These are phyloP conservation scores for Trichophyton benhamiae DNA, from an alignment of 2,329 filamentous ascomycete species.

Conservation along the genomic window DNA sequence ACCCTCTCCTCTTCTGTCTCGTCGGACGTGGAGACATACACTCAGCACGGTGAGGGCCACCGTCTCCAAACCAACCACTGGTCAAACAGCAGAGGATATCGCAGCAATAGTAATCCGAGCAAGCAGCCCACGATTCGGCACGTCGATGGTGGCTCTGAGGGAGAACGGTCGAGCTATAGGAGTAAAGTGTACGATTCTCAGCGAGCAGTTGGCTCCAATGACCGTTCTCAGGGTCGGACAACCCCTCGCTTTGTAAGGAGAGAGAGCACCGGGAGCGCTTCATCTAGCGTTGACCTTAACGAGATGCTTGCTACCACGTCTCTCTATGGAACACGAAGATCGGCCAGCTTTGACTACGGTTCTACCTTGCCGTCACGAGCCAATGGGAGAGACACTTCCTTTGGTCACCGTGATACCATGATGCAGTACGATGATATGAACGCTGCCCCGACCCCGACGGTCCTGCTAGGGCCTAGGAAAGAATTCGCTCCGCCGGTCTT, in stretches of 20 bases:
- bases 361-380: slow-evolving; percentile 12
- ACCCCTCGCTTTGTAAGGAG: slow-evolving; percentile 41
- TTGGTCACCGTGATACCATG: slow-evolving; percentile 6
- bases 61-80: slow-evolving; percentile 21
- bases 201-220: slow-evolving; percentile 16
- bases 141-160: slow-evolving; percentile 49
- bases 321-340: slow-evolving; percentile 27
- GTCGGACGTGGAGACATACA: slow-evolving; percentile 41
- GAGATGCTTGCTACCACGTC: slow-evolving; percentile 32
- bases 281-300: slow-evolving; percentile 63
- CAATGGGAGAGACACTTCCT: not conserved
- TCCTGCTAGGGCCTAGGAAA: slow-evolving; percentile 65
- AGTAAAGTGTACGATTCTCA: slow-evolving; percentile 26
- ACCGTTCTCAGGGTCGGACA: slow-evolving; percentile 32
- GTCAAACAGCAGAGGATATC: slow-evolving; percentile 41
- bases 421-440: slow-evolving; percentile 45
- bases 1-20: slow-evolving; percentile 49
- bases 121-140: slow-evolving; percentile 39
- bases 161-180: slow-evolving; percentile 28
- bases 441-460: slow-evolving; percentile 72
- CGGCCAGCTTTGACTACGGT: slow-evolving; percentile 35
- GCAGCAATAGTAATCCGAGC: slow-evolving; percentile 72
- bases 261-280: slow-evolving; percentile 61
- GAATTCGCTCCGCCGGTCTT: slow-evolving; percentile 29
- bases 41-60: slow-evolving; percentile 17